Evolutionary conservation across 495 filamentous ascomycete species (phyloP), one percentile per base, ranked within the genome.

Genomic region (Clohesyomyces aquaticus): DNA sequence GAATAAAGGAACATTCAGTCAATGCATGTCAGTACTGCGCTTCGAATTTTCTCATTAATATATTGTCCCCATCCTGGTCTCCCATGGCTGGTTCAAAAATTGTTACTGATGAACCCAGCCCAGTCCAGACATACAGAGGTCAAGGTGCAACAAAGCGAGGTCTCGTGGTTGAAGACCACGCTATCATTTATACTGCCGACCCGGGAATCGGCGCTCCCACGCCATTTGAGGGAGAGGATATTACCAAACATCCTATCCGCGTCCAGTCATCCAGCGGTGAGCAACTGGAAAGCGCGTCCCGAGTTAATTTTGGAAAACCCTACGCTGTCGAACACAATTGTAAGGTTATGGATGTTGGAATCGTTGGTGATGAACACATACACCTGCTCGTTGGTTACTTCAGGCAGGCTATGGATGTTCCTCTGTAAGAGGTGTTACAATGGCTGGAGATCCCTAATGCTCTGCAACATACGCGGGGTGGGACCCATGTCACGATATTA

Each of bases 301-400:
- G 79, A 6, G 46, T 82, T 19, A 81, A 82, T 47, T 81, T 78
- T 51, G 77, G 73, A 14, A 82, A 82, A 48, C 61, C 76, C 2
- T 77, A 82, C 65, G 78, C 80, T 0, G 58, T 68, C 4, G 60
- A 68, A 49, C 55, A 60, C 19, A 68, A 68, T 43, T 29, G 47
- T n/a, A 68, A 68, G 52, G 60, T 68, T 14, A 61, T 72, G 12
- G 68, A 76, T 0, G 71, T 80, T 29, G 79, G 78, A 0, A 50
- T 49, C 16, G 66, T 79, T 8, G 53, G 64, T 9, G 38, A 69
- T 0, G 26, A 46, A 16, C 77, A 74, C 2, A 68, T 75, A 50
- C 27, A 66, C 2, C 68, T 64, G 4, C 73, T 80, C 21, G 26
- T 52, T 2, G 25, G 38, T 4, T 80, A 77, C 80, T 23, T 65